Evolutionary conservation across 108 stramenopile genomes (phyloP).

Genomic region (Mediolabrus comicus): DNA sequence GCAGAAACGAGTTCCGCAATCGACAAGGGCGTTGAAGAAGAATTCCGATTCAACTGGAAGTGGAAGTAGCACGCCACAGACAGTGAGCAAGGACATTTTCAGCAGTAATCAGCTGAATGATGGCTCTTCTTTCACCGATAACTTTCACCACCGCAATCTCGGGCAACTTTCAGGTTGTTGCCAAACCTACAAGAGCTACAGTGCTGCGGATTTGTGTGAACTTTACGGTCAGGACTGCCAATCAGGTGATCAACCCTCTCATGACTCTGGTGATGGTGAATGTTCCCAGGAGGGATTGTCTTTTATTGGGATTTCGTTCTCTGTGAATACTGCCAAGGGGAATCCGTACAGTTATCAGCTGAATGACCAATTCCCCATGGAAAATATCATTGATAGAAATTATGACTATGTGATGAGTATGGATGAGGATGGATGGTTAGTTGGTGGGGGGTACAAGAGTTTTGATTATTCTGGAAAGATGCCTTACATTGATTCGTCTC

Average conservation of each 20-base stretch:
- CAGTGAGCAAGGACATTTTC: neutral
- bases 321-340: constrained; percentile 60
- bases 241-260: constrained; percentile 53
- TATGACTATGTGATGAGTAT: constrained; percentile 90
- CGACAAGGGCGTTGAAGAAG: constrained; percentile 4
- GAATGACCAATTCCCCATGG: constrained; percentile 89
- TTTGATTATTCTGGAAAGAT: constrained; percentile 93
- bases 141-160: constrained; percentile 24
- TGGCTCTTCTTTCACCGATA: constrained; percentile 4
- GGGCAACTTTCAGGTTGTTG: constrained; percentile 77
- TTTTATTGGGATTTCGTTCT: constrained; percentile 71
- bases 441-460: constrained; percentile 88
- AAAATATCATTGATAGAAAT: constrained; percentile 88
- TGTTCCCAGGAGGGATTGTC: constrained; percentile 72
- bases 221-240: constrained; percentile 71
- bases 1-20: neutral
- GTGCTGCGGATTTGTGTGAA: constrained; percentile 56
- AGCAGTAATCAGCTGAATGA: neutral
- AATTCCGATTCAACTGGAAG: neutral
- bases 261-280: constrained; percentile 55
- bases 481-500: constrained; percentile 92
- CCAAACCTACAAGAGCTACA: constrained; percentile 56
- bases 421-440: constrained; percentile 92
- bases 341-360: constrained; percentile 88
- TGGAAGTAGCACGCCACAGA: neutral